Evolutionary conservation across 139 green algal species (phyloP).

Genomic region (Chlamydomonas schloesseri): DNA sequence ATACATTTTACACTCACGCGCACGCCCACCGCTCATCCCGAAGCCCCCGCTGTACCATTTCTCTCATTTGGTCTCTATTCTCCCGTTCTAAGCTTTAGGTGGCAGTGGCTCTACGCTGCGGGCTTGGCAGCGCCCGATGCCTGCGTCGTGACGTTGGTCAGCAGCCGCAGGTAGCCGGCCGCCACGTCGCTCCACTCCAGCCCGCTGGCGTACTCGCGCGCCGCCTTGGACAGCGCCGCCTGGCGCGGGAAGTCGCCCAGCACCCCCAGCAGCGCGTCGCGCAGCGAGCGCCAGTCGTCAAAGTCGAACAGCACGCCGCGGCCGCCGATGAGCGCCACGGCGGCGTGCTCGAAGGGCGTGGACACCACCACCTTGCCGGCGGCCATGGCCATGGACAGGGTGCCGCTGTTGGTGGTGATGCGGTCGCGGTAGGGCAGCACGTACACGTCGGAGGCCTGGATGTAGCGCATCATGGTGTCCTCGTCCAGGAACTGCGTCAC

Average conservation of each 20-base stretch:
- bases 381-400: background rate
- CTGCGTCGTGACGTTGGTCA: background rate
- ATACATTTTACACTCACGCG: too few relatives aligned
- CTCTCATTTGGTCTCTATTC: too few relatives aligned
- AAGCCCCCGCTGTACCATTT: too few relatives aligned
- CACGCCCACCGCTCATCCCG: too few relatives aligned
- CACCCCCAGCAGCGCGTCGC: background rate
- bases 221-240: background rate
- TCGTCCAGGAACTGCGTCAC: background rate
- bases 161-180: background rate
- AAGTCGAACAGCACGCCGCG: background rate
- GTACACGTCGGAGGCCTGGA: constrained; percentile 3
- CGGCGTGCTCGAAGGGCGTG: background rate
- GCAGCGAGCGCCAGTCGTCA: background rate
- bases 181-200: background rate
- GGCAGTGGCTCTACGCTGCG: too few relatives aligned
- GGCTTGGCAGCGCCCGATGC: too few relatives aligned
- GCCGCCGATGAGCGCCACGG: background rate
- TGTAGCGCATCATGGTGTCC: background rate
- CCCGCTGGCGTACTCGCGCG: background rate
- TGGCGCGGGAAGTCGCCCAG: background rate
- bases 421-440: background rate
- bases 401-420: constrained; percentile 5
- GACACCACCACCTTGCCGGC: constrained; percentile 4
- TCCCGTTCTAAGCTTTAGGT: too few relatives aligned